Percentiles rank a stretch among this genome's conserved stretches.
phyloP scores from a whole-genome alignment of 352 stramenopile species.

The Globisporangium camurandrum region DNA sequence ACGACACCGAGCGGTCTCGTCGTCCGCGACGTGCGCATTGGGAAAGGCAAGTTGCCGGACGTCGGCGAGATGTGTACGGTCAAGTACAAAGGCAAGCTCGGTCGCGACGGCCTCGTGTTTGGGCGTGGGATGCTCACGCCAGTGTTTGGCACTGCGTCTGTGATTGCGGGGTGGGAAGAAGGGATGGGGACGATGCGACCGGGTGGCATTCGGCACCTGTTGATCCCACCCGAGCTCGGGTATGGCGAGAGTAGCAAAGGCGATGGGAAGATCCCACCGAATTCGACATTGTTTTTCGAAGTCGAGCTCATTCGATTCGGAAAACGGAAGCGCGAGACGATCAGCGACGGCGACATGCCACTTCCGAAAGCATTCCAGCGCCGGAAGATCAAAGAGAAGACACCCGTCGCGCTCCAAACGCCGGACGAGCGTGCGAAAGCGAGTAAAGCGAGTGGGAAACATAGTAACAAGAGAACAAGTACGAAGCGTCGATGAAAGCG shows the following conservation, averaged over 20 bases:
- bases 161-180: constrained; percentile 80
- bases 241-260: constrained; percentile 61
- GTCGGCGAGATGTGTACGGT: constrained; percentile 67
- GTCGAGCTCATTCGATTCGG: constrained; percentile 73
- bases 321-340: constrained; percentile 54
- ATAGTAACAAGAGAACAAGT: constrained; percentile 12
- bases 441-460: too few species aligned
- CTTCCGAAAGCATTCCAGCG: constrained; percentile 68
- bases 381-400: constrained; percentile 45
- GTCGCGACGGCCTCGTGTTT: constrained; percentile 56
- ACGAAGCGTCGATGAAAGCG: constrained; percentile 32
- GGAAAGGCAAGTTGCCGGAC: constrained; percentile 38
- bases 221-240: constrained; percentile 55
- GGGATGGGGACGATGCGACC: constrained; percentile 67
- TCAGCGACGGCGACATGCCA: constrained; percentile 57
- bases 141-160: constrained; percentile 50
- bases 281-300: constrained; percentile 72
- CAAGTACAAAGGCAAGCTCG: constrained; percentile 56
- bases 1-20: constrained; percentile 45
- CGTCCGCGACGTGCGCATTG: constrained; percentile 45
- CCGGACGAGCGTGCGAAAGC: background rate
- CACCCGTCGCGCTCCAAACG: constrained; percentile 8
- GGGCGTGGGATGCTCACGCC: constrained; percentile 72
- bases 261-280: constrained; percentile 71
- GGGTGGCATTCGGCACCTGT: constrained; percentile 43